Evolutionary conservation across 495 filamentous ascomycete species (phyloP).

Genomic region (Penicillium coffeae): DNA sequence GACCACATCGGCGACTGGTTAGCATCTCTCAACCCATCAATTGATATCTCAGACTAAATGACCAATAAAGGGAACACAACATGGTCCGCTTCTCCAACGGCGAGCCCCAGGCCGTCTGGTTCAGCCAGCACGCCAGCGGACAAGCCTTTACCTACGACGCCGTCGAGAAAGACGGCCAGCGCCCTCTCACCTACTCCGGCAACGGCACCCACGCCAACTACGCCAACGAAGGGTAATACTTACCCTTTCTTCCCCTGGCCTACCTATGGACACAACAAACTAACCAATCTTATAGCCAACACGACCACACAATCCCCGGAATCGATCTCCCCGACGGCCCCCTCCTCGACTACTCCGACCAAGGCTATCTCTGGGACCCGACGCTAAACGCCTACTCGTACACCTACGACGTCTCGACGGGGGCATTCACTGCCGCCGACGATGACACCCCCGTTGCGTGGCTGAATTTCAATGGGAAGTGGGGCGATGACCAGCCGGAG

Average conservation of each 20-base stretch:
- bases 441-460: constrained; percentile 41
- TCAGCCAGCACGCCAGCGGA: constrained; percentile 58
- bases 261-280: no score
- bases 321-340: constrained; percentile 57
- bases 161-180: constrained; percentile 47
- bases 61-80: constrained; percentile 52
- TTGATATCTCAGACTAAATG: not conserved
- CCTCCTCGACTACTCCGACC: constrained; percentile 60
- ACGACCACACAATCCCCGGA: constrained; percentile 62
- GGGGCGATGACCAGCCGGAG: constrained; percentile 56
- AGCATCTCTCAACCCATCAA: no score
- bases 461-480: constrained; percentile 51
- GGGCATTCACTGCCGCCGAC: constrained; percentile 41
- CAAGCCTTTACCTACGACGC: constrained; percentile 59
- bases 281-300: no score
- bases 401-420: constrained; percentile 36
- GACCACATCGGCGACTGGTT: constrained; percentile 64
- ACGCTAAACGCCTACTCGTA: constrained; percentile 48
- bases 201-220: constrained; percentile 60
- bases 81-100: constrained; percentile 65
- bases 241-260: not conserved
- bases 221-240: constrained; percentile 43
- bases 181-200: constrained; percentile 52
- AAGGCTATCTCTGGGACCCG: constrained; percentile 53
- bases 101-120: constrained; percentile 56